Base-by-base conservation (phyloP, 2,329 filamentous ascomycete genomes). In the Diaporthe capsici region DNA sequence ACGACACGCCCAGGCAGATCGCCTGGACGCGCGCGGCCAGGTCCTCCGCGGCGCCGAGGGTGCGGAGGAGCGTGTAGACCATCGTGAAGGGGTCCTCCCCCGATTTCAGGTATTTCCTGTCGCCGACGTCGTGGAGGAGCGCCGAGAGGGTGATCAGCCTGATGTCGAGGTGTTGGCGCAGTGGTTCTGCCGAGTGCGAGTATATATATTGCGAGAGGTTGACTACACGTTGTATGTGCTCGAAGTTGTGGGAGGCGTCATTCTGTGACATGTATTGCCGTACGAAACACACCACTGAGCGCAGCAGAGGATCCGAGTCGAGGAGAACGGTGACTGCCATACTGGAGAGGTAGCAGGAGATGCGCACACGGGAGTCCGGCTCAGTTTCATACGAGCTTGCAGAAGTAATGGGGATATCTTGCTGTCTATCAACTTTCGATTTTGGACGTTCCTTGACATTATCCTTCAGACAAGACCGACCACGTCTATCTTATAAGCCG, bases 191-290 rank as follows among this genome's bases (percentile, higher is more conserved):
- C 31, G 39, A 79, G 74, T 77, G 53, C 12, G 80, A 82, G 75
- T 94, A 88, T 77, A 95, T 93, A 79, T 89, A 86, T 61, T 91
- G 90, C 9, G 95, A 91, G 49, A 97, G 90, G n/a, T 90, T 88
- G 31, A 95, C 86, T 31, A 98, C 95, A 72, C 96, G 93, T 77
- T 92, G 87, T 80, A 98, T 94, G 84, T 98, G 96, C 74, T 91
- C 87, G 87, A 94, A 97, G 86, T 98, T 95, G 86, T 98, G 96
- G 2, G 95, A 98, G 71, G 92, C 92, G 85, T 98, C 96, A 84
- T 95, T 95, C 77, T 90, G 88, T 61, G 90, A 87, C 93, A 96
- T 96, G 87, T 94, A 95, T 57, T 88, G 86, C 81, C 91, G 86
- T 72, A 95, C 92, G 82, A 93, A 94, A 61, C 85, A 84, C 25